These are phyloP conservation scores for Salix dunnii DNA, from an alignment of 345 rosid genomes.

Conservation along the genomic window DNA sequence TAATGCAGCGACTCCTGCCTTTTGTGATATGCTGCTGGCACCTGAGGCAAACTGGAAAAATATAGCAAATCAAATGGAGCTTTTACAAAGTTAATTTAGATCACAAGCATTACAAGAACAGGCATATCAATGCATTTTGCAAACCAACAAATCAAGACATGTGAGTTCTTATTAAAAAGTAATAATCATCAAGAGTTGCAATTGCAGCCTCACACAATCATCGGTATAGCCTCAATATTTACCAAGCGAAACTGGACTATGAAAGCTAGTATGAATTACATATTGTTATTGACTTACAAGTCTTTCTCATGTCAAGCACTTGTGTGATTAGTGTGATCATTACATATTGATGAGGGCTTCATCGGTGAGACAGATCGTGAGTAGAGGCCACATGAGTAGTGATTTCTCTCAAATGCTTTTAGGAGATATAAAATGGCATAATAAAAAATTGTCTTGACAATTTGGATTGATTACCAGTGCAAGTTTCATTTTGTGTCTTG, in stretches of 20 bases:
- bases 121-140: neutral
- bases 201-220: neutral
- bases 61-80: constrained; percentile 9
- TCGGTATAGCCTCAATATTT: too few relatives aligned
- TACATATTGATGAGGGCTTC: neutral
- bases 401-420: neutral
- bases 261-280: neutral
- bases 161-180: too few relatives aligned
- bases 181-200: neutral
- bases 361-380: too few relatives aligned
- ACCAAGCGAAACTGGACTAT: neutral
- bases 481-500: neutral
- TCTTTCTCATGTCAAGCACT: neutral
- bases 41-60: constrained; percentile 67
- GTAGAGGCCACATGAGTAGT: too few relatives aligned
- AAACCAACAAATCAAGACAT: neutral
- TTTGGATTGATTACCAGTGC: neutral
- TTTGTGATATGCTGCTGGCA: constrained; percentile 86
- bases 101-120: neutral
- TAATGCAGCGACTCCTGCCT: constrained; percentile 85
- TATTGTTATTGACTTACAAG: neutral
- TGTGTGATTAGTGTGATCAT: neutral
- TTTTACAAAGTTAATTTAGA: neutral
- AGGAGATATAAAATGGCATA: neutral
- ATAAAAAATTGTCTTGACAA: neutral